These are phyloP conservation scores for Chlorella vulgaris DNA, from an alignment of 139 green algal species.

Conservation along the genomic window DNA sequence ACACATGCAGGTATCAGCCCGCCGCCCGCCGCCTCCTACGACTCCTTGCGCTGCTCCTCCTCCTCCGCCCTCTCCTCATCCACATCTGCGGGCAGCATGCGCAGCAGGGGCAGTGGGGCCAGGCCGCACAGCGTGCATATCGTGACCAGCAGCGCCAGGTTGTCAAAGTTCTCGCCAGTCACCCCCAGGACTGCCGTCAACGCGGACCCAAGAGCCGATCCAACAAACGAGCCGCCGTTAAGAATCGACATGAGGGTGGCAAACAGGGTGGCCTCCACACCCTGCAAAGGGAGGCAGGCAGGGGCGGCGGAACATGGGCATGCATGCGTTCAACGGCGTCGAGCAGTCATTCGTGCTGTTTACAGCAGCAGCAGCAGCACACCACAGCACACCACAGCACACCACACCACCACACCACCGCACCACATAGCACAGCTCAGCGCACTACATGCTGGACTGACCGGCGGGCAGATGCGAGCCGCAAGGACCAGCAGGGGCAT, in stretches of 20 bases:
- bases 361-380: neutral
- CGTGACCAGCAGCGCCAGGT: slow-evolving; percentile 62
- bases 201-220: slow-evolving; percentile 26
- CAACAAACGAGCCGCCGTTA: slow-evolving; percentile 80
- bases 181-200: slow-evolving; percentile 49
- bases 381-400: neutral
- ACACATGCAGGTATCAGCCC: no score
- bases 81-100: slow-evolving; percentile 51
- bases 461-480: slow-evolving; percentile 65
- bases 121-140: slow-evolving; percentile 67
- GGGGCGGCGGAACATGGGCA: neutral
- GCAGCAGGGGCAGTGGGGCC: slow-evolving; percentile 64
- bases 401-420: no score
- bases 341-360: no score
- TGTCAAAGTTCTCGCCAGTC: slow-evolving; percentile 69
- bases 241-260: slow-evolving; percentile 94
- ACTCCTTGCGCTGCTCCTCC: no score
- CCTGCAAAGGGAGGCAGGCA: slow-evolving; percentile 42
- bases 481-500: slow-evolving; percentile 98
- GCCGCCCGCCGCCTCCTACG: no score
- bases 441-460: no score
- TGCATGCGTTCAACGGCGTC: no score
- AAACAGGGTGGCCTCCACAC: slow-evolving; percentile 98
- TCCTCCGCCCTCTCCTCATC: slow-evolving; percentile 10
- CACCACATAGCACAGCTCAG: no score